A percentile compares a stretch with the other conserved stretches of the same genome.
phyloP scores from a whole-genome alignment of 2,329 filamentous ascomycete species.

The Exophiala aquamarina region DNA sequence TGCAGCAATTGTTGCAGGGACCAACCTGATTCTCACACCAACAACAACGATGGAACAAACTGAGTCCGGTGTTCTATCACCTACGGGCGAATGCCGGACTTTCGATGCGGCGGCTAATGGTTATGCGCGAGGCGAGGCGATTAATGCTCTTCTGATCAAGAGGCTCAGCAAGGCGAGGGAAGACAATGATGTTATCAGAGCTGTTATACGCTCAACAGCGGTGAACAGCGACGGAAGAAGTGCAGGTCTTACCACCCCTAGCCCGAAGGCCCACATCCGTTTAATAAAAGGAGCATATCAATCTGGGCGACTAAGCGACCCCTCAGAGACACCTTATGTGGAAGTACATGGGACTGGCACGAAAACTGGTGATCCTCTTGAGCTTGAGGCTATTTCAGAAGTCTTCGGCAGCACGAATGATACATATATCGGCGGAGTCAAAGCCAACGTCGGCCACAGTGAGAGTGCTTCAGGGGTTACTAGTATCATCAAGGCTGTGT shows the following conservation, averaged over 20 bases:
- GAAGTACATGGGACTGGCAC: constrained; percentile 46
- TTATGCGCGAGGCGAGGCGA: constrained; percentile 39
- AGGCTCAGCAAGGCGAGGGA: constrained; percentile 32
- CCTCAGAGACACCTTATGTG: constrained; percentile 33
- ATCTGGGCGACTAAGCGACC: constrained; percentile 34
- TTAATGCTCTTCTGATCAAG: constrained; percentile 36
- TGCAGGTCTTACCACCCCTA: constrained; percentile 10
- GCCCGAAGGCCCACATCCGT: constrained; percentile 18
- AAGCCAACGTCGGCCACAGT: constrained; percentile 14
- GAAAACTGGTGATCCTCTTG: constrained; percentile 29
- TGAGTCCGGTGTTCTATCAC: constrained; percentile 18
- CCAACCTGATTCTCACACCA: constrained; percentile 5
- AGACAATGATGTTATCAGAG: constrained; percentile 37
- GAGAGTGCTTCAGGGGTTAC: constrained; percentile 18
- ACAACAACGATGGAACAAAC: background rate
- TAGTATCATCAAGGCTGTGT: constrained; percentile 16
- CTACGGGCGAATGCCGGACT: constrained; percentile 30
- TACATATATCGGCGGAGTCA: constrained; percentile 9
- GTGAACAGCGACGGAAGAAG: constrained; percentile 31
- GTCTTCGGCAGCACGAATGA: background rate
- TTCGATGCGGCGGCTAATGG: constrained; percentile 33
- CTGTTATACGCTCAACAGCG: constrained; percentile 38
- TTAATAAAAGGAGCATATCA: background rate
- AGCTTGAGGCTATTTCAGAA: constrained; percentile 1
- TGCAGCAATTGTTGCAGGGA: constrained; percentile 35